Conservation (phyloP, 2,329 filamentous ascomycete genomes). For the Botrytis fabae region DNA sequence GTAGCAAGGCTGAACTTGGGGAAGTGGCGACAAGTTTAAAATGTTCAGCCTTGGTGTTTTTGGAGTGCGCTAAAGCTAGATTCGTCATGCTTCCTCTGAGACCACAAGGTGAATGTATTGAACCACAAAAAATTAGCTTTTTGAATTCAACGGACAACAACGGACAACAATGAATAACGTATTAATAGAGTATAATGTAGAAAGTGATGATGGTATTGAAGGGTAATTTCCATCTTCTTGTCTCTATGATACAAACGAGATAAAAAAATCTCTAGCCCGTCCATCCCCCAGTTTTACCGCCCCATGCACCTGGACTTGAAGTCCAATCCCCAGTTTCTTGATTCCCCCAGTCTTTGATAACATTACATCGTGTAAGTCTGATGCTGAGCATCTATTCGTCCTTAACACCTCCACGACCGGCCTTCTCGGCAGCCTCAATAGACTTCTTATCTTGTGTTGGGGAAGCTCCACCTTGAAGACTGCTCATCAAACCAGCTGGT, state of each 20-base stretch:
- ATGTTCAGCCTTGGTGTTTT: conserved; percentile 16
- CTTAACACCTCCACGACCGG: conserved; percentile 69
- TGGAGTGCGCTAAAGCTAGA: conserved; percentile 2
- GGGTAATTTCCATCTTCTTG: conserved; percentile 3
- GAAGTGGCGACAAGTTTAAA: conserved; percentile 16
- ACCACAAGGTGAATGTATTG: background rate
- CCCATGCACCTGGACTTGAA: background rate
- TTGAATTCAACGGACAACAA: background rate
- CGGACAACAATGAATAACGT: background rate
- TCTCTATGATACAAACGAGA: conserved; percentile 23
- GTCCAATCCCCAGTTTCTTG: background rate
- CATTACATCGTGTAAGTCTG: conserved; percentile 5
- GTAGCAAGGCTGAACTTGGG: conserved; percentile 18
- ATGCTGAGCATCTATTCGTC: conserved; percentile 55
- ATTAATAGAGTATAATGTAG: background rate
- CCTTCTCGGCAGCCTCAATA: conserved; percentile 76
- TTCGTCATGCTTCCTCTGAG: background rate
- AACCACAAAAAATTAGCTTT: background rate
- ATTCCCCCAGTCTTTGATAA: conserved; percentile 6
- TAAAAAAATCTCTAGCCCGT: conserved; percentile 7
- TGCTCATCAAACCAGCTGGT: conserved; percentile 76
- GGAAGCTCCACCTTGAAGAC: conserved; percentile 64
- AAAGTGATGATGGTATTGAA: conserved; percentile 12
- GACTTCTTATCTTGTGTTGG: conserved; percentile 92
- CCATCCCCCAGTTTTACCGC: conserved; percentile 8